phyloP scores from a whole-genome alignment of 106 monocot species.

The Acorus calamus region DNA sequence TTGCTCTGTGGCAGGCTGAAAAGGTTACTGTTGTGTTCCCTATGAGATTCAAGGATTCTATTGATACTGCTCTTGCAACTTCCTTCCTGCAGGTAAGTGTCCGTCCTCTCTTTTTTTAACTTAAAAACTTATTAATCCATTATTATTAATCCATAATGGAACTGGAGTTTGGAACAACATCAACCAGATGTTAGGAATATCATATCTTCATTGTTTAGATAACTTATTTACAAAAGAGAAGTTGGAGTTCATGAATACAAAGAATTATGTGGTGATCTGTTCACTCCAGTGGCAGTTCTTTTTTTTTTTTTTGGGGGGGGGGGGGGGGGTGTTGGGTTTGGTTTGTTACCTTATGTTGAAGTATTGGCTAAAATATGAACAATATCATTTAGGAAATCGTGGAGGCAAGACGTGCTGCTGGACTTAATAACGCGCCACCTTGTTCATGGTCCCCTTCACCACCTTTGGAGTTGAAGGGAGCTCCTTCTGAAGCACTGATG shows the following conservation, averaged over 20 bases:
- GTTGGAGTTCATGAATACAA: no score
- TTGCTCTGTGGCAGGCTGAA: constrained; percentile 41
- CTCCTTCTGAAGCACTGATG: constrained; percentile 39
- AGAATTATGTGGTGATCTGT: no score
- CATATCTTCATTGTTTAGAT: no score
- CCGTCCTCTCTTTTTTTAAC: no score
- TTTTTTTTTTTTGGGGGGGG: no score
- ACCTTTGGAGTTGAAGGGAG: constrained; percentile 75
- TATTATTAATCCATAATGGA: no score
- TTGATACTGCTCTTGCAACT: constrained; percentile 79
- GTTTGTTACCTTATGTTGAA: background rate
- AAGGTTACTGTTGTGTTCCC: constrained; percentile 78
- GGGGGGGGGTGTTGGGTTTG: background rate
- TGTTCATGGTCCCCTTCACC: constrained; percentile 80
- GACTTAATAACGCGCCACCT: constrained; percentile 75
- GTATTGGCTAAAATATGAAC: background rate
- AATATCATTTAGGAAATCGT: constrained; percentile 66
- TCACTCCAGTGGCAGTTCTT: no score
- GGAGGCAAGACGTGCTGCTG: constrained; percentile 71
- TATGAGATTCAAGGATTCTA: constrained; percentile 88
- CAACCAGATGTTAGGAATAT: no score
- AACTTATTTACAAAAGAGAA: no score
- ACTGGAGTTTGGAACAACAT: no score
- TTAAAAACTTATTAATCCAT: no score
- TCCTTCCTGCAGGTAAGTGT: constrained; percentile 82